Base-by-base conservation (phyloP, 352 stramenopile species). In the Globisporangium carolinianum region DNA sequence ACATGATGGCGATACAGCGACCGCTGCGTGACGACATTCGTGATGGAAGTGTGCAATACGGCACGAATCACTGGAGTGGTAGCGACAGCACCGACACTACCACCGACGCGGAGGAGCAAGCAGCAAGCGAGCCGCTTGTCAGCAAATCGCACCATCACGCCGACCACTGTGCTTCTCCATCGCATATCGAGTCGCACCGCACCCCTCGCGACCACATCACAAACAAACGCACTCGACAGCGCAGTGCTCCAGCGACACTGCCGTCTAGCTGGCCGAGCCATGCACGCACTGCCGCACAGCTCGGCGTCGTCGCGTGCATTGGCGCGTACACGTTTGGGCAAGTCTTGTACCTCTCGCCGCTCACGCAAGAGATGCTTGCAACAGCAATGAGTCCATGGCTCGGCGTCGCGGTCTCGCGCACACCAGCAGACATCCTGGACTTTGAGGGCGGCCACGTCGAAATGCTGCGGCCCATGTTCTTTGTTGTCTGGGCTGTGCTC, bases 381-480 rank as follows among this genome's bases (percentile, higher is more conserved):
- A 61, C 54, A 14, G 58, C 61, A 1, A 60, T 75, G 46, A 60
- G 61, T 56, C 59, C 69, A 32, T 76, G 69, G 32, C 71, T 69
- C 51, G 55, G 65, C 6, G 58, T 73, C 12, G 58, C 69, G 12
- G 42, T 69, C 14, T 48, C 18, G 17, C 42, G 41, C 12, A 41
- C 43, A 9, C n/a, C 47, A 3, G 12, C n/a, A 4, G 60, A 62
- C 4, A 65, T 64, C 9, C 54, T 63, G 42, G 57, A 64, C 15
- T 64, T 62, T 6, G 61, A 51, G 49, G 70, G 68, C 4, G 61
- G 60, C 4, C 72, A 83, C 56, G 69, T 69, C 17, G 81, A 91
- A 56, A 86, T 90, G 69, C 62, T 78, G 9, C 65, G 64, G 6
- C 65, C 73, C 6, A 76, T 65, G 9, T 87, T 82, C 58, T 81